Conservation (phyloP, 306 rosid genomes). For the Abrus precatorius region DNA sequence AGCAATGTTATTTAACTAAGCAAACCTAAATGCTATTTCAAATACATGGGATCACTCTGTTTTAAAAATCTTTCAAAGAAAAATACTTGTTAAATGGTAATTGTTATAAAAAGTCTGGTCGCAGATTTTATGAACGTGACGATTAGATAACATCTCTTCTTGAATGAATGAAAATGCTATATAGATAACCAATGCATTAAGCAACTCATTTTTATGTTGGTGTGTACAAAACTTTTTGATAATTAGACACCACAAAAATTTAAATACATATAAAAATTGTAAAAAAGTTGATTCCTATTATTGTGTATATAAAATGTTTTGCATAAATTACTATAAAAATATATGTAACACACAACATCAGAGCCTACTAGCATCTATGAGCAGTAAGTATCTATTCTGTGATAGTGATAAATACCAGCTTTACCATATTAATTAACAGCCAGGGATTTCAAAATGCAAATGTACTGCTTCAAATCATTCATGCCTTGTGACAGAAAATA, state of each 20-base stretch:
- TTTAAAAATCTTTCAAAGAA: neutral
- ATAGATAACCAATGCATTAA: neutral
- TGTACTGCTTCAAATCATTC: slow-evolving; percentile 42
- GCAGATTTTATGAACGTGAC: neutral
- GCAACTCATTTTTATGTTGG: neutral
- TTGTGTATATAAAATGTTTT: slow-evolving; percentile 2
- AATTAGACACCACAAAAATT: neutral
- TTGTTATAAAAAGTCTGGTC: neutral
- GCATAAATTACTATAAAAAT: neutral
- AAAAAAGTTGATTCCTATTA: neutral
- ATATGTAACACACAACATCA: slow-evolving; percentile 38
- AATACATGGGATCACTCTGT: neutral
- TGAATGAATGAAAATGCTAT: neutral
- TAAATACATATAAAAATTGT: neutral
- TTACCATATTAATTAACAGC: slow-evolving; percentile 28
- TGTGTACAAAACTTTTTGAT: neutral
- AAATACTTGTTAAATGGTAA: neutral
- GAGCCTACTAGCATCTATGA: slow-evolving; percentile 25
- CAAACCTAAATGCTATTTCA: slow-evolving; percentile 31
- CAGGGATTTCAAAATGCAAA: slow-evolving; percentile 43
- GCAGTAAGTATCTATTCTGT: slow-evolving; percentile 10
- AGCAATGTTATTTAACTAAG: slow-evolving; percentile 35
- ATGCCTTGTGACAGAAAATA: slow-evolving; percentile 47
- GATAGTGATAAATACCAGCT: slow-evolving; percentile 44
- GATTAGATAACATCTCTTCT: neutral